Evolutionary conservation across 495 filamentous ascomycete genomes (phyloP).

Genomic region (Bryoglossum gracile): DNA sequence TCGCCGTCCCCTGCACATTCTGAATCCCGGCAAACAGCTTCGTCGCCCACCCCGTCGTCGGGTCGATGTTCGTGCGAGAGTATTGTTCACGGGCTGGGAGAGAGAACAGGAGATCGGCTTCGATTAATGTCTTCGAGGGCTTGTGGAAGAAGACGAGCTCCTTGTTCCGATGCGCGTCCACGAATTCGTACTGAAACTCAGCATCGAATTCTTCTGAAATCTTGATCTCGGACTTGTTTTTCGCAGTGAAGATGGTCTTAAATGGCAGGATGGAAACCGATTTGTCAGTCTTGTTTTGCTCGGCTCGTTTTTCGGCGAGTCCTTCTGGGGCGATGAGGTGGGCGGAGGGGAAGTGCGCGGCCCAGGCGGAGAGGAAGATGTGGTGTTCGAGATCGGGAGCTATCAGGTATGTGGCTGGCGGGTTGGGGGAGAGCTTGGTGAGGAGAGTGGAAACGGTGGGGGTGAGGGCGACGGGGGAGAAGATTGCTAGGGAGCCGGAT

Average conservation of each 20-base stretch:
- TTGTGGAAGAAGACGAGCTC: slow-evolving; percentile 84
- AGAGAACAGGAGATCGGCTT: slow-evolving; percentile 91
- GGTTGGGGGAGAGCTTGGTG: slow-evolving; percentile 21
- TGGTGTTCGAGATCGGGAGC: slow-evolving; percentile 90
- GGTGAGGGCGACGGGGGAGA: slow-evolving; percentile 82
- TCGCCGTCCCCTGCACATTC: slow-evolving; percentile 54
- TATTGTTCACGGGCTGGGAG: slow-evolving; percentile 85
- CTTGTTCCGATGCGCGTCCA: slow-evolving; percentile 70
- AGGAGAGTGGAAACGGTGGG: slow-evolving; percentile 65
- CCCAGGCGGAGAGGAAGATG: slow-evolving; percentile 81
- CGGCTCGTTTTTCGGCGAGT: slow-evolving; percentile 74
- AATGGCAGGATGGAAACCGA: slow-evolving; percentile 55
- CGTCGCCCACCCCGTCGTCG: slow-evolving; percentile 52
- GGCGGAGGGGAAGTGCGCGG: slow-evolving; percentile 66
- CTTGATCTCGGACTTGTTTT: slow-evolving; percentile 39
- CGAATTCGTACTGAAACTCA: slow-evolving; percentile 83
- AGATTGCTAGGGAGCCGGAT: slow-evolving; percentile 74
- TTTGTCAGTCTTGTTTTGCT: slow-evolving; percentile 45
- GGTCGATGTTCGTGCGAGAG: slow-evolving; percentile 44
- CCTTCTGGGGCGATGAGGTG: slow-evolving; percentile 79
- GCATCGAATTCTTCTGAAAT: slow-evolving; percentile 73
- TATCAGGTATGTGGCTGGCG: slow-evolving; percentile 67
- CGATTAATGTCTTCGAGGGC: slow-evolving; percentile 72
- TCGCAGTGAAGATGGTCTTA: slow-evolving; percentile 54
- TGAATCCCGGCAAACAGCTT: slow-evolving; percentile 54